Evolutionary conservation across 345 rosid species (phyloP).

Genomic region (Iberis pinnata): DNA sequence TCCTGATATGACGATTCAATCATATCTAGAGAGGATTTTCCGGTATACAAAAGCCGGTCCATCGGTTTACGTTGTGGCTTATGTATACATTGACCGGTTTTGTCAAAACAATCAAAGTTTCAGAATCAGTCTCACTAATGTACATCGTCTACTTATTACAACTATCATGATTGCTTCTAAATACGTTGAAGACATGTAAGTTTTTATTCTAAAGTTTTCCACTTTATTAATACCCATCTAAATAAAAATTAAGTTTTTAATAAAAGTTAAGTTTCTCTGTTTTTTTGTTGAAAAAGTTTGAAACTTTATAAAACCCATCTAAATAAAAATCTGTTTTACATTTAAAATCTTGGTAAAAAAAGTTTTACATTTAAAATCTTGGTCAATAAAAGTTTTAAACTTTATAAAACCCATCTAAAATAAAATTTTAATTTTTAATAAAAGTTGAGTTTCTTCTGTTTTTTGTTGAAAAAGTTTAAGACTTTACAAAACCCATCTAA

Average conservation of each 20-base stretch:
- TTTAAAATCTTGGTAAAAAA: no score
- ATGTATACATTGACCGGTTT: constrained; percentile 82
- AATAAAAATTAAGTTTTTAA: no score
- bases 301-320: background rate
- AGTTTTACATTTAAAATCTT: no score
- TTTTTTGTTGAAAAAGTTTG: background rate
- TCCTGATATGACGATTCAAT: constrained; percentile 79
- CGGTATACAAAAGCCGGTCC: constrained; percentile 79
- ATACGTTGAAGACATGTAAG: constrained; percentile 88
- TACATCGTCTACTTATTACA: constrained; percentile 70
- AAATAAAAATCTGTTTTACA: no score
- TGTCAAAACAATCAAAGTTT: constrained; percentile 69
- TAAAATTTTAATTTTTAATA: no score
- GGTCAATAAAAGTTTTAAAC: no score
- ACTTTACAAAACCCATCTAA: no score
- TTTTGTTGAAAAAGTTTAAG: no score
- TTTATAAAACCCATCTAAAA: no score
- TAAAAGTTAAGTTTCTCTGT: no score
- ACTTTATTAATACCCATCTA: background rate
- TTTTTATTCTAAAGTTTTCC: background rate
- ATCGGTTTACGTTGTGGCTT: constrained; percentile 79
- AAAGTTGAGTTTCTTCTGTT: no score
- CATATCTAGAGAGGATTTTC: constrained; percentile 77
- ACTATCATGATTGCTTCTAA: constrained; percentile 91
- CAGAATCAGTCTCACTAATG: constrained; percentile 57